Base-by-base conservation (phyloP, 352 stramenopile species). In the Elongisporangium anandrum region DNA sequence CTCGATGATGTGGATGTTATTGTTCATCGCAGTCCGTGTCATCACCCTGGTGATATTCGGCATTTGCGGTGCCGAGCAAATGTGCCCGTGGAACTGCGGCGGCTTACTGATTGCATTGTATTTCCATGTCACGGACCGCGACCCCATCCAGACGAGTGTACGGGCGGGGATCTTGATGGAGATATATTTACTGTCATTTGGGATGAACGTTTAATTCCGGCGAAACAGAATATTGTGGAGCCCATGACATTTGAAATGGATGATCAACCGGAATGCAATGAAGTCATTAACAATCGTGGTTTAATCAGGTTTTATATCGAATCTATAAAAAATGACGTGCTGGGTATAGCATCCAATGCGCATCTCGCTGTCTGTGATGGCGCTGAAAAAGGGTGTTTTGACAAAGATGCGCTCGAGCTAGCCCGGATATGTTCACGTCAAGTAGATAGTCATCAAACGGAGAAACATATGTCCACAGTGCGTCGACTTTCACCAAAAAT, bases 151-250 rank as follows among this genome's bases (percentile, higher is more conserved):
- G 80, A 92, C 49, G 85, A 90, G 64, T 92, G 83, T 61, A 88
- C 84, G 9, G 84, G 86, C 13, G 84, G 86, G 10, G 86, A 95
- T 59, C 73, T 95, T 26, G 84, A 95, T 34, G 86, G 86, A 6
- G 86, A 95, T 20, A 68, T 88, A 23, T 95, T 90, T 59, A 79
- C 85, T 5, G 79, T 90, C 8, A 90, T 95, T 63, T 95, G 86
- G 86, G 86, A 95, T 54, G 52, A 88, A 22, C 69, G 74, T 0
- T 70, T 95, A 16, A 77, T 95, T 53, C 86, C 84, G 15, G 56
- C 50, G 12, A 69, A 60, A 51, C 50, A 72, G 15, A 61, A 83
- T 54, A 61, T 84, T 6, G 54, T 77, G 3, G 63, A 70, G 39
- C 70, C 81, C 15, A 90, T 90, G 81, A 34, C 48, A 5, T 83